Conservation (phyloP, 179 eudicot species). For the Kewa caespitosa region DNA sequence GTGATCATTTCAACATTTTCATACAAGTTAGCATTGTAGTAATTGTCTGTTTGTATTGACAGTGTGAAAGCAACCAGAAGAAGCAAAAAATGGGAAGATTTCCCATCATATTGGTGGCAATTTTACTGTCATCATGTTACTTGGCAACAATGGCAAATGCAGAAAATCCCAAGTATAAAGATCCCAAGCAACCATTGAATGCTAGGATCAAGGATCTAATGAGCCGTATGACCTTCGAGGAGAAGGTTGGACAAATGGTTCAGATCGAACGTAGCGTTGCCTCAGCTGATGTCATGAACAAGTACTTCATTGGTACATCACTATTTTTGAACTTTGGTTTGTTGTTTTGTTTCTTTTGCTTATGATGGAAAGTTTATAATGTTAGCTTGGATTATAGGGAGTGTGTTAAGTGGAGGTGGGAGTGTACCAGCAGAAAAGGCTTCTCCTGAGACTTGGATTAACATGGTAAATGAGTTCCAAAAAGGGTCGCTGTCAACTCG, state of each 20-base stretch:
- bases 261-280: constrained; percentile 77
- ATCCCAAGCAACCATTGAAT: constrained; percentile 56
- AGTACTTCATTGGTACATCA: constrained; percentile 63
- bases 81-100: constrained; percentile 23
- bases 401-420: constrained; percentile 85
- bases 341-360: background rate
- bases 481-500: constrained; percentile 72
- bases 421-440: constrained; percentile 66
- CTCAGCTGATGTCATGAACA: constrained; percentile 55
- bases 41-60: background rate
- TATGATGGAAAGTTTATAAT: background rate
- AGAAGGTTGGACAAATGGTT: constrained; percentile 89
- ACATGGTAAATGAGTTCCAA: constrained; percentile 81
- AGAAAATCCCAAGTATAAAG: constrained; percentile 60
- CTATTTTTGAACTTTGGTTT: background rate
- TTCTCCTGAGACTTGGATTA: constrained; percentile 62
- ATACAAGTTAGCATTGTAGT: background rate
- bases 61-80: constrained; percentile 5
- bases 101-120: constrained; percentile 22
- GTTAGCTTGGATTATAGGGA: constrained; percentile 44
- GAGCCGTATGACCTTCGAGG: constrained; percentile 66
- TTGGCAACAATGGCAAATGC: constrained; percentile 32
- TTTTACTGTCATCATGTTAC: constrained; percentile 28
- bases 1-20: background rate
- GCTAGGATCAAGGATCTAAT: constrained; percentile 61